Evolutionary conservation across 2,329 filamentous ascomycete species (phyloP), one percentile per base, ranked within the genome.

Genomic region (Knufia fluminis): DNA sequence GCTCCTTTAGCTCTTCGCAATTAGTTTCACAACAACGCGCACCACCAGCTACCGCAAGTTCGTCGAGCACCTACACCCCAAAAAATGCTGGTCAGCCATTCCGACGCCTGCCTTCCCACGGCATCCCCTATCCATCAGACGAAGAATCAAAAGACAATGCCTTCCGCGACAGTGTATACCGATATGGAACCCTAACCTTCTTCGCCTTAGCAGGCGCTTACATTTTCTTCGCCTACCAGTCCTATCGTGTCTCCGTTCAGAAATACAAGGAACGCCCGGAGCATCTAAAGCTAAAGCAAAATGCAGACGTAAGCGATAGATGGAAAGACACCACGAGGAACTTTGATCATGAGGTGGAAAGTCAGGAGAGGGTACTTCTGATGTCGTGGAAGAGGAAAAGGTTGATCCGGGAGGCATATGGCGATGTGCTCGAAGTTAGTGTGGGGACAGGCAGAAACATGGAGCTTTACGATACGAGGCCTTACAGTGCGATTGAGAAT

Each of bases 391-490:
- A 68, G 52, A 65, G 72, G n/a, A 61, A 61, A 22, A 63, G 67
- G 32, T 61, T 75, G 2, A 61, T 69, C n/a, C 56, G 59, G 6
- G 61, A 64, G 51, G 71, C 71, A 2, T 60, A 64, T 17, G 72
- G 72, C 1, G 57, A 75, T 53, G 71, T 74, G 6, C 63, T 75
- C 3, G 72, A 75, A 58, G 70, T 74, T 33, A 71, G 68, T 52
- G 71, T 66, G 36, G 72, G 72, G n/a, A 75, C 72, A 1, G 72
- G 72, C 2, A 62, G 71, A 28, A 75, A 75, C 52, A 57, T 70
- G 53, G 59, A 64, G 23, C 72, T 68, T 54, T 75, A 75, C 57
- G 61, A 67, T 46, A 58, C 73, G 2, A 49, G 53, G 16, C 56
- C 57, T 7, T 44, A 53, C 22, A 48, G 52, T 1, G 48, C 36